Evolutionary conservation across 345 rosid genomes (phyloP).

Genomic region (Iberis pinnata): DNA sequence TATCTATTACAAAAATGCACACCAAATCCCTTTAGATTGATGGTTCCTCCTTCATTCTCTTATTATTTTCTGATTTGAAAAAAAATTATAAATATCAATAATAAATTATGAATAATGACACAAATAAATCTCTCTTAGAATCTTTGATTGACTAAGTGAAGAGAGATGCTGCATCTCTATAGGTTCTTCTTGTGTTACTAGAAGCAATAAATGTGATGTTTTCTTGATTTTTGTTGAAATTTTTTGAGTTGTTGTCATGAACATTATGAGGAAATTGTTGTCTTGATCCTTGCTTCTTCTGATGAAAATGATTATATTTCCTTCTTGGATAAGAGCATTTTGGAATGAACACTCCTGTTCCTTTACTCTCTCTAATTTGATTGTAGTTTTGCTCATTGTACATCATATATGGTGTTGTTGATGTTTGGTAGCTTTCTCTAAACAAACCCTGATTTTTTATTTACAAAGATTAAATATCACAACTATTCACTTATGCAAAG

Average conservation of each 20-base stretch:
- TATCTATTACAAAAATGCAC: constrained; percentile 5
- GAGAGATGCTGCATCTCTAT: constrained; percentile 35
- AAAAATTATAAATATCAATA: constrained; percentile 16
- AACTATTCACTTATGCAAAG: not conserved
- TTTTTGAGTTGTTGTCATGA: constrained; percentile 15
- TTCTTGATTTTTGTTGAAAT: constrained; percentile 21
- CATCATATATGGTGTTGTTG: constrained; percentile 38
- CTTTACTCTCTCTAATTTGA: constrained; percentile 60
- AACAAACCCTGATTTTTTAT: constrained; percentile 38
- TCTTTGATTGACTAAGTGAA: constrained; percentile 26
- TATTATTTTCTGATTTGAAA: constrained; percentile 25
- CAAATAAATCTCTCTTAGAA: constrained; percentile 19
- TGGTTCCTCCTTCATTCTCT: constrained; percentile 20
- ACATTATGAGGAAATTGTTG: constrained; percentile 26
- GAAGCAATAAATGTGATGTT: constrained; percentile 16
- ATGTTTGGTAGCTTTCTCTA: constrained; percentile 36
- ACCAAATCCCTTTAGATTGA: constrained; percentile 22
- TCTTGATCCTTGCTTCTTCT: constrained; percentile 45
- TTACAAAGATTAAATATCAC: constrained; percentile 6
- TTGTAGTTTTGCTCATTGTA: constrained; percentile 40
- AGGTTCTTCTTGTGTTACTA: constrained; percentile 31
- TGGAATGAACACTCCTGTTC: constrained; percentile 92
- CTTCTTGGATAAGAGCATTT: constrained; percentile 58
- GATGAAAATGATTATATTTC: constrained; percentile 23
- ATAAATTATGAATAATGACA: constrained; percentile 24